Conservation (phyloP, 23 red algal genomes). For the Rhodosorus marinus region DNA sequence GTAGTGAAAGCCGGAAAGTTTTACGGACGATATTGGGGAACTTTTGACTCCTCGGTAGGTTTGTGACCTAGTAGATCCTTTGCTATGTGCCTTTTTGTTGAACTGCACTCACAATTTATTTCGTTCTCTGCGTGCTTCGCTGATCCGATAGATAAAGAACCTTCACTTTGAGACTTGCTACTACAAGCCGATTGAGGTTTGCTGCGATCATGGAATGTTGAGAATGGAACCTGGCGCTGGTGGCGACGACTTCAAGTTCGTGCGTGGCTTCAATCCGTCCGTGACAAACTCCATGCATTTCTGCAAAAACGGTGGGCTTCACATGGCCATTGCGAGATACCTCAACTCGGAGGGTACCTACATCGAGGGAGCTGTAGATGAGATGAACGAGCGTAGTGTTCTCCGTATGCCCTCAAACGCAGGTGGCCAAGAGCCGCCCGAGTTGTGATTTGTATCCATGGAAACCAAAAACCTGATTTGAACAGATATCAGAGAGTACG, state of each 20-base stretch:
- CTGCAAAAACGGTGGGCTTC: constrained; percentile 15
- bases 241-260: constrained; percentile 69
- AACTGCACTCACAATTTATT: too few species aligned
- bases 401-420: too few species aligned
- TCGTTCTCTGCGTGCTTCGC: too few species aligned
- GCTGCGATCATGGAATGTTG: constrained; percentile 25
- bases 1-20: constrained; percentile 26
- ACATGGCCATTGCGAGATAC: background rate
- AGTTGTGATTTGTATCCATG: too few species aligned
- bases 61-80: too few species aligned
- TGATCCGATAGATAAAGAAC: constrained; percentile 33
- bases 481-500: too few species aligned
- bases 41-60: too few species aligned
- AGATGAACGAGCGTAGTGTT: too few species aligned
- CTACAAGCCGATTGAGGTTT: constrained; percentile 56
- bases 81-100: too few species aligned
- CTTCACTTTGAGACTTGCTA: constrained; percentile 91
- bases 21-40: constrained; percentile 88
- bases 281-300: constrained; percentile 55
- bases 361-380: background rate
- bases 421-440: too few species aligned
- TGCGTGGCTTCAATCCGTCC: constrained; percentile 52
- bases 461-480: too few species aligned
- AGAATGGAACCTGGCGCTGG: constrained; percentile 80
- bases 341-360: background rate